These are phyloP conservation scores for Rhododendron vialii DNA, from an alignment of 148 eudicot genomes.

Conservation along the genomic window DNA sequence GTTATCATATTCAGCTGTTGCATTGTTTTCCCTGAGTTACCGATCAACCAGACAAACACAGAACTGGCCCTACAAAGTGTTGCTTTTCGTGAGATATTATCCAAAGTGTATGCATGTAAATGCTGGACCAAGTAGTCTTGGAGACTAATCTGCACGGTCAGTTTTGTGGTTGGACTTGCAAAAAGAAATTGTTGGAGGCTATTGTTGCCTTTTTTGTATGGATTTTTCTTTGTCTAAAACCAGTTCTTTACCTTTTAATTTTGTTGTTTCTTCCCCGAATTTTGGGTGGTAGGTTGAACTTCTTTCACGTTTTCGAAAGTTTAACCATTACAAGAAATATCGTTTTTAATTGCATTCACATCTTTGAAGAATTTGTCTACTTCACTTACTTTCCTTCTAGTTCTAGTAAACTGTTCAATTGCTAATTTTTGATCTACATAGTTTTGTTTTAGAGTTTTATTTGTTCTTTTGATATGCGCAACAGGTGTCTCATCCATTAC, in stretches of 20 bases:
- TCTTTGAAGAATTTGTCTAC: not conserved
- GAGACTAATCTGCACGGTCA: not conserved
- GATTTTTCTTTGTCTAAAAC: not conserved
- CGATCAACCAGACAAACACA: not conserved
- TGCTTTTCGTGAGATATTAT: not conserved
- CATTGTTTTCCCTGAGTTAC: not conserved
- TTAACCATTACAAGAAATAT: not conserved
- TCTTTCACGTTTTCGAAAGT: not conserved
- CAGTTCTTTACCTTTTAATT: not conserved
- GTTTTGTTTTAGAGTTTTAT: not conserved
- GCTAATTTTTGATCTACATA: not conserved
- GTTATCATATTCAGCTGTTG: not conserved
- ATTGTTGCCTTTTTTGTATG: not conserved
- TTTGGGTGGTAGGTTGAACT: not conserved
- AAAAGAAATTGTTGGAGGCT: not conserved
- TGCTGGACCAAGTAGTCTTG: not conserved
- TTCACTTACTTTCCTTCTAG: not conserved
- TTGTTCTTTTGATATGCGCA: not conserved
- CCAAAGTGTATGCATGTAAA: not conserved
- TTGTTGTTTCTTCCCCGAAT: not conserved
- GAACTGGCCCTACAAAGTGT: not conserved
- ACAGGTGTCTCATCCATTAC: slow-evolving; percentile 39
- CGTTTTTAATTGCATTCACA: not conserved
- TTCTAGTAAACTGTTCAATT: not conserved
- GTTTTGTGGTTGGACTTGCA: not conserved